Evolutionary conservation across 495 filamentous ascomycete genomes (phyloP), one percentile per base, ranked within the genome.

Genomic region (Trypethelium eluteriae): DNA sequence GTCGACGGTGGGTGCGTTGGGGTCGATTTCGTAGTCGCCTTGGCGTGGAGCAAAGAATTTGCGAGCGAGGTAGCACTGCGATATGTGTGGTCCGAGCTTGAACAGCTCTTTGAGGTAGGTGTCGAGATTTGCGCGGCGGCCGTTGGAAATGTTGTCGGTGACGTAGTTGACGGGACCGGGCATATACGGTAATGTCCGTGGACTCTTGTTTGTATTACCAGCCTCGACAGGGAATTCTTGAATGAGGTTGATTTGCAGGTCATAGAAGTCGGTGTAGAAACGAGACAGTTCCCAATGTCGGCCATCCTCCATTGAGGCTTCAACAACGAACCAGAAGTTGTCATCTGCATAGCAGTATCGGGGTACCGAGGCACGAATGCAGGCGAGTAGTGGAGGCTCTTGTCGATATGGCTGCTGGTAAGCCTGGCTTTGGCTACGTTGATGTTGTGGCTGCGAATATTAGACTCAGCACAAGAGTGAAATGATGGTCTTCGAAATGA

Each of bases 271-370:
- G 74, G 96, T 91, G 73, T 98, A 98, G 72, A 92, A 94, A 62
- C 94, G 85, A 62, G 90, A 91, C 53, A 98, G 78, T 74, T 95
- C 92, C 92, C 93, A 98, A 71, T 89, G 87, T 56, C 88, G 85
- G 46, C 92, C 93, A 74, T 97, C 92, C 69, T 96, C 92, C 79
- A 98, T 87, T 70, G 86, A 81, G 36, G 89, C 91, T 73, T 98
- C 93, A 65, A 98, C 91, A 63, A 96, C 89, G 74, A 97, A 98
- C 92, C 94, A 98, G 75, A 98, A 98, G 70, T 96, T 96, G 74
- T 96, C 93, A 74, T 96, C 92, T 62, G 93, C 93, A 73, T 95
- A 98, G 74, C 90, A 96, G 78, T 96, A 98, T 50, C 91, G 84
- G 25, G 95, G 93, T 67, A 98, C 95, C 32, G 85, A 88, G 1